Evolutionary conservation across 768 basidiomycete genomes (phyloP), one percentile per base, ranked within the genome.

Genomic region (Ramaria rubella): DNA sequence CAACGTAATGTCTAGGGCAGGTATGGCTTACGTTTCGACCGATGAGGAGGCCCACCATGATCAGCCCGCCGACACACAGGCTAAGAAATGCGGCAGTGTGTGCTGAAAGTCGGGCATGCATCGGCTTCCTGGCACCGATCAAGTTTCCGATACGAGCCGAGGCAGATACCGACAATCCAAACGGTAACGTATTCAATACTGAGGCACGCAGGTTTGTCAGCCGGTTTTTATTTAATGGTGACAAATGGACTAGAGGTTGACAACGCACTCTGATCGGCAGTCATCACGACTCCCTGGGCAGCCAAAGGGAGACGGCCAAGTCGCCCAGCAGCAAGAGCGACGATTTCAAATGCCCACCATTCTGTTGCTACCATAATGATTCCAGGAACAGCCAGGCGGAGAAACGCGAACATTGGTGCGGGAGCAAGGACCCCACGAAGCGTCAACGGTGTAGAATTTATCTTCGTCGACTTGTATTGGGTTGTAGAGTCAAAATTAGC

Each of bases 301-400:
- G 85, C 86, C 33, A 90, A 75, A 1, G 85, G 72, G 30, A 86
- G 65, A n/a, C 76, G 65, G 6, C 87, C 87, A 3, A 90, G 73
- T 19, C 81, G 75, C 4, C 86, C 88, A 3, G 88, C 88, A 17
- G 85, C 84, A 23, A 90, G 71, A 4, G 88, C 86, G 11, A 90
- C 87, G 36, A 90, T 87, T 64, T 90, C 88, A 61, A 90, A 90
- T 0, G 87, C 75, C 53, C 63, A 87, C 87, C 87, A 90, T 72
- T 90, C 88, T 3, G 86, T 87, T 21, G 84, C 85, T 27, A 88
- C 79, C 86, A 88, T 88, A 26, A 87, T 62, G 43, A 90, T 86
- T 0, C 87, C 88, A 0, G 87, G 86, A n/a, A 89, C 62, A 0
- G 86, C 87, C 42, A 90, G 76, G 52, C 75, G 76, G 26, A 86